A percentile compares a stretch with the other conserved stretches of the same genome.
phyloP scores from a whole-genome alignment of 2,329 filamentous ascomycete genomes.

The Sporothrix brasiliensis region DNA sequence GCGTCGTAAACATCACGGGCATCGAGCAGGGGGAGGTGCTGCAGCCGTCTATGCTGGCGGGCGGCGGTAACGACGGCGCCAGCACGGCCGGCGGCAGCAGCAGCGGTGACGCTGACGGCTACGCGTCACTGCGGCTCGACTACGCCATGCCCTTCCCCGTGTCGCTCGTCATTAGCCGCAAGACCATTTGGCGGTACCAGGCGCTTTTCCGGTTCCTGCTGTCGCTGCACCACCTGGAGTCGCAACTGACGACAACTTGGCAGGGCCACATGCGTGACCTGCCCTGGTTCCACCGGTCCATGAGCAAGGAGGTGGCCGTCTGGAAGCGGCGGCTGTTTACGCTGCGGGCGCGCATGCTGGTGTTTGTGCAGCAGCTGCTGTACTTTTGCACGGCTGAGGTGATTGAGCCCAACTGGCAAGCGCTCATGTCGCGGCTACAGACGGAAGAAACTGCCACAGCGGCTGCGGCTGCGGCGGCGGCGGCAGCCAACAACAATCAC shows the following conservation, averaged over 20 bases:
- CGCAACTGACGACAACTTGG: slow-evolving; percentile 84
- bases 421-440: slow-evolving; percentile 84
- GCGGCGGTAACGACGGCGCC: slow-evolving; percentile 67
- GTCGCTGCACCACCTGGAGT: slow-evolving; percentile 86
- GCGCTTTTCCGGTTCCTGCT: slow-evolving; percentile 92
- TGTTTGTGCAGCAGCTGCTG: slow-evolving; percentile 93
- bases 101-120: slow-evolving; percentile 78
- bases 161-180: slow-evolving; percentile 91
- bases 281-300: slow-evolving; percentile 81
- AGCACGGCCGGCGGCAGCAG: slow-evolving; percentile 83
- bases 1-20: slow-evolving; percentile 94
- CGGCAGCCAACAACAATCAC: slow-evolving; percentile 37
- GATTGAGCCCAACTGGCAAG: slow-evolving; percentile 96
- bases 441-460: slow-evolving; percentile 52
- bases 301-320: slow-evolving; percentile 72
- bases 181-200: slow-evolving; percentile 96
- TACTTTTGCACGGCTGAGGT: slow-evolving; percentile 98
- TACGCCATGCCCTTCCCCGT: slow-evolving; percentile 94
- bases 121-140: slow-evolving; percentile 90
- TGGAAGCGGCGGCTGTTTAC: slow-evolving; percentile 96
- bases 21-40: slow-evolving; percentile 88
- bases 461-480: slow-evolving; percentile 30
- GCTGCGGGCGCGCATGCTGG: slow-evolving; percentile 87
- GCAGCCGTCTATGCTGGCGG: slow-evolving; percentile 67
- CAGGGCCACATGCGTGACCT: slow-evolving; percentile 80